Conservation (phyloP, 208 protist species). For the Endotrypanum monterogeii region DNA sequence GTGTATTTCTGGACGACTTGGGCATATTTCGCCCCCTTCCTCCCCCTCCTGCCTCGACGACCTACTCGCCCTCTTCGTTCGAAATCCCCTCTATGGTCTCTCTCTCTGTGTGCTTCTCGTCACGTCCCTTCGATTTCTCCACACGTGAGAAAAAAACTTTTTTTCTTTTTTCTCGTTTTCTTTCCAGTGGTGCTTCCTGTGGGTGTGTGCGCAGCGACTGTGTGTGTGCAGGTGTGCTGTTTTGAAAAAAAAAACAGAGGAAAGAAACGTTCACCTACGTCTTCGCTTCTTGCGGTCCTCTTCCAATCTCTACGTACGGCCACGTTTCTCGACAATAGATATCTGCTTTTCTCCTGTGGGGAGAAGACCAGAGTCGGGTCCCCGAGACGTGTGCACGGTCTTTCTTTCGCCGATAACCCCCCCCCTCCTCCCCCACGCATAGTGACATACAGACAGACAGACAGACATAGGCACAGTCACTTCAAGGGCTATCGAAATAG, state of each 20-base stretch:
- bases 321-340: neutral
- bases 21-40: neutral
- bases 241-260: too few relatives aligned
- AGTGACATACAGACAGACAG: neutral
- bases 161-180: neutral
- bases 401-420: neutral
- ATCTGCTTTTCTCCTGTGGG: neutral
- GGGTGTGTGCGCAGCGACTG: neutral
- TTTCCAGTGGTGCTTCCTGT: neutral
- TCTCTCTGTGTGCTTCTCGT: neutral
- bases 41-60: neutral
- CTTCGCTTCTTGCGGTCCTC: neutral
- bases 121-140: neutral
- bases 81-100: neutral
- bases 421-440: too few relatives aligned
- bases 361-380: neutral
- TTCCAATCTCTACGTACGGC: neutral
- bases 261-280: neutral
- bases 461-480: neutral
- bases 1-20: neutral
- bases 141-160: neutral
- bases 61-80: neutral
- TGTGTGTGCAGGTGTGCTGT: neutral
- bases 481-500: neutral
- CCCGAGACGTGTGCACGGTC: neutral